These are phyloP conservation scores for Fusarium graminum DNA, from an alignment of 2,329 filamentous ascomycete genomes.

Conservation along the genomic window DNA sequence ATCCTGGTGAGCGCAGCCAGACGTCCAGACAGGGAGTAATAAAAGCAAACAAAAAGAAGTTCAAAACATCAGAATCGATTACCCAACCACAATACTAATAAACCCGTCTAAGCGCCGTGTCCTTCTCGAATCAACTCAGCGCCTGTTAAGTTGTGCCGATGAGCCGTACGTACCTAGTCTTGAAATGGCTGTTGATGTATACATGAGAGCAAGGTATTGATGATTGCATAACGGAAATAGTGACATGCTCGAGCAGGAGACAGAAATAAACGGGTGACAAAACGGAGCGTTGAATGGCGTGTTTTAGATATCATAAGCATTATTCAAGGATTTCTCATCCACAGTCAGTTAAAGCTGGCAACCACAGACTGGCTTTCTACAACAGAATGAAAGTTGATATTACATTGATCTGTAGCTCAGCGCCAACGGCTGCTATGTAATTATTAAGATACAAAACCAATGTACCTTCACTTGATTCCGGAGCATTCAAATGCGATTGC, in stretches of 20 bases:
- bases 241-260: slow-evolving; percentile 1
- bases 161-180: slow-evolving; percentile 30
- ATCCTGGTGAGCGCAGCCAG: slow-evolving; percentile 13
- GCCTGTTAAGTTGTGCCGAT: slow-evolving; percentile 32
- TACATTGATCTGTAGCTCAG: slow-evolving; percentile 10
- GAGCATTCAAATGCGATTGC: slow-evolving; percentile 19
- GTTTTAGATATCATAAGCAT: slow-evolving; percentile 27
- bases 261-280: slow-evolving; percentile 8
- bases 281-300: slow-evolving; percentile 4
- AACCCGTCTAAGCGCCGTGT: slow-evolving; percentile 34
- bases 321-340: slow-evolving; percentile 34
- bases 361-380: slow-evolving; percentile 15
- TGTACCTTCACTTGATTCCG: slow-evolving; percentile 20
- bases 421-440: slow-evolving; percentile 10
- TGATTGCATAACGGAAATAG: slow-evolving; percentile 18
- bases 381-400: slow-evolving; percentile 8
- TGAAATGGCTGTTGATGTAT: not conserved
- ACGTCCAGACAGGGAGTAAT: not conserved
- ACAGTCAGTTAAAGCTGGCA: slow-evolving; percentile 18
- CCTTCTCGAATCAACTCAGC: slow-evolving; percentile 30
- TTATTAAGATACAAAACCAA: slow-evolving; percentile 10
- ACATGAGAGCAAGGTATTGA: not conserved
- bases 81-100: slow-evolving; percentile 14
- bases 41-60: slow-evolving; percentile 3
- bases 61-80: slow-evolving; percentile 8